Conservation (phyloP, 768 basidiomycete species). For the Lanmaoa pseudosensibilis region DNA sequence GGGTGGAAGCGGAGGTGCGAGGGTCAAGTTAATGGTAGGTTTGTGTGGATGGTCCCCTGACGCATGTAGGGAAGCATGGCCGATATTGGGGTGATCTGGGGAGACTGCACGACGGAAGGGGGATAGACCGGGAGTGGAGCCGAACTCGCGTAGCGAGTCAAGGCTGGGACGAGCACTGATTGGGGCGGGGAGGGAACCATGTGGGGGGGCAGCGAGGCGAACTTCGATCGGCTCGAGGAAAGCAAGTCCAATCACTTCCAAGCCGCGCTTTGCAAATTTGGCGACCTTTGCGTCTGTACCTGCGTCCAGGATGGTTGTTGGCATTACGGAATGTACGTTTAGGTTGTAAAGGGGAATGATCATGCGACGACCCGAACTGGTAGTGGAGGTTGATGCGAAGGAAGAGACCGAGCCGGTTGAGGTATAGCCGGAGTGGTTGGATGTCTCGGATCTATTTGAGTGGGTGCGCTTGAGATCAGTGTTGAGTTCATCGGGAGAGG, state of each 20-base stretch:
- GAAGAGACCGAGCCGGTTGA: slow-evolving; percentile 46
- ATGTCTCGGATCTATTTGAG: slow-evolving; percentile 54
- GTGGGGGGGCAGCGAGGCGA: slow-evolving; percentile 37
- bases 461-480: slow-evolving; percentile 31
- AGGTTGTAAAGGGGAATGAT: slow-evolving; percentile 88
- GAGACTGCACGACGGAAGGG: slow-evolving; percentile 13
- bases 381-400: slow-evolving; percentile 42
- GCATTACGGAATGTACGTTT: slow-evolving; percentile 84
- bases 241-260: slow-evolving; percentile 78
- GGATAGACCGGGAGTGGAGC: slow-evolving; percentile 1
- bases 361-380: slow-evolving; percentile 56
- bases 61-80: neutral
- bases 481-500: slow-evolving; percentile 31
- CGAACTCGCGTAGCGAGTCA: slow-evolving; percentile 26
- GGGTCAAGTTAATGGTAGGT: slow-evolving; percentile 18
- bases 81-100: slow-evolving; percentile 6
- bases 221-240: slow-evolving; percentile 82
- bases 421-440: slow-evolving; percentile 46
- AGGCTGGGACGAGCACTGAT: slow-evolving; percentile 33
- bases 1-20: slow-evolving; percentile 15
- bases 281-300: slow-evolving; percentile 87
- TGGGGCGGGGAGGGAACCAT: slow-evolving; percentile 6
- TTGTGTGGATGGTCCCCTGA: neutral
- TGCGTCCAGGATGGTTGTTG: slow-evolving; percentile 83
- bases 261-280: slow-evolving; percentile 66